Evolutionary conservation across 2,329 filamentous ascomycete species (phyloP), one percentile per base, ranked within the genome.

Genomic region (Trichophyton schoenleinii): DNA sequence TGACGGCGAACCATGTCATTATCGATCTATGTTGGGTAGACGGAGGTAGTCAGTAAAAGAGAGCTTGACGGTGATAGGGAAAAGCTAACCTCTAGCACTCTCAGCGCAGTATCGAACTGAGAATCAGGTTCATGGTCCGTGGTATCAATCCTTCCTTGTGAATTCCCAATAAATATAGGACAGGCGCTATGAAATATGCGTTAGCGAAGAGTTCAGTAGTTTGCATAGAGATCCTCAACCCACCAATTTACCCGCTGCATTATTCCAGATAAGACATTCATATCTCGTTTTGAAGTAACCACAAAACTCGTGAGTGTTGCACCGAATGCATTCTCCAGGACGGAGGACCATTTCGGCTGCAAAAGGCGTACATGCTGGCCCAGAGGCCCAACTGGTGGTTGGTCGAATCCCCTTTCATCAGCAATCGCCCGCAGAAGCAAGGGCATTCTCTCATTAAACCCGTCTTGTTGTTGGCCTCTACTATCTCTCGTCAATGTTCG

Each of bases 271-370:
- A 99, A 78, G 5, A 83, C 79, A n/a, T 80, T 79, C 70, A 89
- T 85, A 70, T 99, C 94, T 11, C 78, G 74, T 68, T 88, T 89
- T 71, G 79, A 89, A 4, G 83, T 86, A 48, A 96, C 91, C 58
- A 95, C 82, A 69, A 97, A 99, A 1, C 83, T 85, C 64, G 84
- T 87, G 36, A 97, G 76, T 0, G 77, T 79, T 2, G 73, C 74
- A n/a, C 89, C 89, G 53, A 96, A 80, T 1, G 83, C 83, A 64
- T 82, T 87, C 70, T 99, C 94, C 13, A 99, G 73, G 49, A 95
- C 84, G 0, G 83, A 81, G 0, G 87, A 87, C 94, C 94, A 99
- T 67, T 89, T 81, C 0, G 89, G 87, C 66, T 92, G 86, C 41
- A 84, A 76, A 25, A 99, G 77, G 66, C 84, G 85, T 59, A 99